Conservation (phyloP, 78 protist genomes). For the Cavenderia fasciculata region DNA sequence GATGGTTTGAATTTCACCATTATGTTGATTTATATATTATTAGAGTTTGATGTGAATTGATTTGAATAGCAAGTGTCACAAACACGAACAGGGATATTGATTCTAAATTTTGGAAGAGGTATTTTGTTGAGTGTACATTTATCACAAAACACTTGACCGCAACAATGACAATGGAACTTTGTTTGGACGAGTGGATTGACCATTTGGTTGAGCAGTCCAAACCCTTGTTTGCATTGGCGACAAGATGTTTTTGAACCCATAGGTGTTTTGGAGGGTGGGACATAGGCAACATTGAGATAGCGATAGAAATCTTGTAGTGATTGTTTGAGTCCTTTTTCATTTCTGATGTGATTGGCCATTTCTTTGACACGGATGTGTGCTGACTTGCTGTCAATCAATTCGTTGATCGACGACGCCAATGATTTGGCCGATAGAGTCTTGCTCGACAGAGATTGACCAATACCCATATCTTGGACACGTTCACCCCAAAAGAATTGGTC, state of each 20-base stretch:
- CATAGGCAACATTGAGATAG: slow-evolving; percentile 13
- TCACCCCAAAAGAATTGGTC: slow-evolving; percentile 88
- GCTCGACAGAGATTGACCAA: slow-evolving; percentile 32
- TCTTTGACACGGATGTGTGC: not conserved
- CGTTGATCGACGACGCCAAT: not conserved
- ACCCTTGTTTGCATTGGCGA: slow-evolving; percentile 31
- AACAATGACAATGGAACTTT: slow-evolving; percentile 17
- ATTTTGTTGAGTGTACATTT: not conserved
- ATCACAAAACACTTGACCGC: slow-evolving; percentile 61
- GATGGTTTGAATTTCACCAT: no score
- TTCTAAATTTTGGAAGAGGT: slow-evolving; percentile 41
- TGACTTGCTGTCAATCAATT: not conserved
- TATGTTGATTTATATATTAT: no score
- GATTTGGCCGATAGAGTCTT: slow-evolving; percentile 7
- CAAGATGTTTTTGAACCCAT: slow-evolving; percentile 3
- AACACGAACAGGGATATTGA: slow-evolving; percentile 22
- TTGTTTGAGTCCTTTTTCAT: slow-evolving; percentile 36
- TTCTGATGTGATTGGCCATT: slow-evolving; percentile 2
- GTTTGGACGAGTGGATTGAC: not conserved
- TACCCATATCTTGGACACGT: slow-evolving; percentile 31
- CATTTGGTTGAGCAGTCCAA: slow-evolving; percentile 17
- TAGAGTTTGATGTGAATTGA: no score
- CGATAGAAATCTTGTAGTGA: slow-evolving; percentile 36
- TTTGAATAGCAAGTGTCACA: slow-evolving; percentile 20
- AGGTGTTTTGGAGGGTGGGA: slow-evolving; percentile 41